Evolutionary conservation across 2,329 filamentous ascomycete species (phyloP).

Genomic region (Elsinoe necatrix): DNA sequence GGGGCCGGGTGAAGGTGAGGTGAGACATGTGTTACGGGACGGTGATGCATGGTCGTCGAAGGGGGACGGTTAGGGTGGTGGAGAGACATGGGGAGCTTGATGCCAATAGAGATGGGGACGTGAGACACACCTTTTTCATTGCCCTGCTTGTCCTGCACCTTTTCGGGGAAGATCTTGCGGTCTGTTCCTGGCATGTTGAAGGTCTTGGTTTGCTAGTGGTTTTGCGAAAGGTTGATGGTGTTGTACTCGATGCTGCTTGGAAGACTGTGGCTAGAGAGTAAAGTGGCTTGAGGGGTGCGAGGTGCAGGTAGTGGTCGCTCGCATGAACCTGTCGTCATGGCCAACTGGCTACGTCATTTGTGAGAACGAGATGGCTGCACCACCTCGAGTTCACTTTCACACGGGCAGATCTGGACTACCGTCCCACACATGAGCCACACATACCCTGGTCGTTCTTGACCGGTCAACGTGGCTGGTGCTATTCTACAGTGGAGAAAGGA

Average conservation of each 20-base stretch:
- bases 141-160: conserved; percentile 13
- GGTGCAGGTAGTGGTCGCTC: background rate
- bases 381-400: background rate
- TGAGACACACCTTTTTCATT: conserved; percentile 19
- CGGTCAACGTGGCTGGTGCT: background rate
- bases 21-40: background rate
- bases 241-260: background rate
- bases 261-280: background rate
- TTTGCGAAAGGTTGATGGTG: background rate
- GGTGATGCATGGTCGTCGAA: background rate
- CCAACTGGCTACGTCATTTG: background rate
- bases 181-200: conserved; percentile 23
- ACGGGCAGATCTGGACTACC: background rate
- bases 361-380: background rate
- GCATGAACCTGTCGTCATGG: background rate
- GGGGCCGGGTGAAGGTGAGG: background rate
- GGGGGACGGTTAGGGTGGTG: background rate
- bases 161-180: conserved; percentile 23
- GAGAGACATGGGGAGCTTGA: background rate
- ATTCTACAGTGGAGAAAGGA: background rate
- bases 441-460: background rate
- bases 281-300: background rate
- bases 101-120: background rate
- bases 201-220: background rate
- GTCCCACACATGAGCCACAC: background rate